Evolutionary conservation across 179 eudicot genomes (phyloP).

Genomic region (Beta macrorhiza): DNA sequence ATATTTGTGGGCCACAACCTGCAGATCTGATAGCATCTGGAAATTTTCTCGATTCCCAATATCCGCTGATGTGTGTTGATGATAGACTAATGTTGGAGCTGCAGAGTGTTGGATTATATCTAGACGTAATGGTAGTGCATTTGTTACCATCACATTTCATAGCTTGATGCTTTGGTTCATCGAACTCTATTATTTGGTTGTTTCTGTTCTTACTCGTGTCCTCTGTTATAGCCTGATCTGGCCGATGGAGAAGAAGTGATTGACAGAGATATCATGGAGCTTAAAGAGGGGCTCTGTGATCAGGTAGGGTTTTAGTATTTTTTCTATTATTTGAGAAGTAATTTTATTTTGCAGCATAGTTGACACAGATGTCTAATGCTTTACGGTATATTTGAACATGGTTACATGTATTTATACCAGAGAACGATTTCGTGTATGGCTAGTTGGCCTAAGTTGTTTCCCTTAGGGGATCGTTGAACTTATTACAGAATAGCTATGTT

Average conservation of each 20-base stretch:
- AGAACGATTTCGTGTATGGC: not conserved
- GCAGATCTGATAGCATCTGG: constrained; percentile 36
- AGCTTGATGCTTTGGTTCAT: not conserved
- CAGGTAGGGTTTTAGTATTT: constrained; percentile 34
- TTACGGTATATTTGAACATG: not conserved
- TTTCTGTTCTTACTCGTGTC: constrained; percentile 3
- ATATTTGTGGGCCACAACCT: constrained; percentile 43
- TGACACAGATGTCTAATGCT: not conserved
- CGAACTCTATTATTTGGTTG: not conserved
- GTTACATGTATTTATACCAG: not conserved
- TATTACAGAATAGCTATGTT: not conserved
- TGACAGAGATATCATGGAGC: constrained; percentile 42
- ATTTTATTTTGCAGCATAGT: not conserved
- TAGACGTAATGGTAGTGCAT: constrained; percentile 63
- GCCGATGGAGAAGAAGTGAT: constrained; percentile 48
- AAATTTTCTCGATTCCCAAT: constrained; percentile 51
- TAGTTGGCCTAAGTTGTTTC: not conserved
- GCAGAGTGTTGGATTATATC: constrained; percentile 77
- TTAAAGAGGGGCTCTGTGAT: constrained; percentile 39
- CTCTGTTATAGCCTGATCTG: constrained; percentile 44
- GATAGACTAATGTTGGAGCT: constrained; percentile 77
- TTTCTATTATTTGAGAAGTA: not conserved
- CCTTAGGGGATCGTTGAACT: not conserved
- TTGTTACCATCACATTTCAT: constrained; percentile 31
- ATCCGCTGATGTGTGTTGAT: constrained; percentile 63